phyloP scores from a whole-genome alignment of 768 basidiomycete species.

The Kwoniella sp. region DNA sequence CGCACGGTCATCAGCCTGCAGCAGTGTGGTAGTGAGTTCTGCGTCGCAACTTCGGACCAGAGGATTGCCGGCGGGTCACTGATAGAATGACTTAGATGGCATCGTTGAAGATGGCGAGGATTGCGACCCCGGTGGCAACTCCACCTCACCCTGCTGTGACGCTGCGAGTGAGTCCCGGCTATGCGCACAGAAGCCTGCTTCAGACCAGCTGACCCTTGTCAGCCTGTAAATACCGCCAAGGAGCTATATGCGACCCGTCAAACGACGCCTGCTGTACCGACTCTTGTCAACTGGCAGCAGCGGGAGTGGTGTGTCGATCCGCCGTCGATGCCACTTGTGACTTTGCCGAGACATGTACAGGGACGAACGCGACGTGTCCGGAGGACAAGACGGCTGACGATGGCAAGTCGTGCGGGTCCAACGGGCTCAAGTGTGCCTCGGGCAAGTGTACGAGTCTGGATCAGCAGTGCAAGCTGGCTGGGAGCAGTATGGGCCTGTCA shows the following conservation, averaged over 20 bases:
- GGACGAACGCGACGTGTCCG: constrained; percentile 69
- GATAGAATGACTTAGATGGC: constrained; percentile 29
- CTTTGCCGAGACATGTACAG: constrained; percentile 67
- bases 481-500: constrained; percentile 66
- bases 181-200: too few species aligned
- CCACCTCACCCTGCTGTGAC: constrained; percentile 65
- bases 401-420: constrained; percentile 56
- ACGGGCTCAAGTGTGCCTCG: constrained; percentile 64
- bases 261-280: constrained; percentile 71
- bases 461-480: constrained; percentile 69
- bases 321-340: constrained; percentile 67
- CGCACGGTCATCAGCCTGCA: constrained; percentile 34
- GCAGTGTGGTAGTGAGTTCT: constrained; percentile 45
- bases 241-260: constrained; percentile 72
- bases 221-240: constrained; percentile 58
- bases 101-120: constrained; percentile 63
- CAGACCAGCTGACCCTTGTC: not conserved
- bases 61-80: not conserved
- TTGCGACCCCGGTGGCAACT: constrained; percentile 69
- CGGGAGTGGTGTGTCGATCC: constrained; percentile 65
- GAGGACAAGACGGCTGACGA: constrained; percentile 61
- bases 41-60: too few species aligned
- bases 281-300: constrained; percentile 62
- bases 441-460: constrained; percentile 72
- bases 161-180: constrained; percentile 53